A percentile compares a stretch with the other conserved stretches of the same genome.
Conservation (phyloP, 177 flowering plant genomes). For the Tripterygium wilfordii region DNA sequence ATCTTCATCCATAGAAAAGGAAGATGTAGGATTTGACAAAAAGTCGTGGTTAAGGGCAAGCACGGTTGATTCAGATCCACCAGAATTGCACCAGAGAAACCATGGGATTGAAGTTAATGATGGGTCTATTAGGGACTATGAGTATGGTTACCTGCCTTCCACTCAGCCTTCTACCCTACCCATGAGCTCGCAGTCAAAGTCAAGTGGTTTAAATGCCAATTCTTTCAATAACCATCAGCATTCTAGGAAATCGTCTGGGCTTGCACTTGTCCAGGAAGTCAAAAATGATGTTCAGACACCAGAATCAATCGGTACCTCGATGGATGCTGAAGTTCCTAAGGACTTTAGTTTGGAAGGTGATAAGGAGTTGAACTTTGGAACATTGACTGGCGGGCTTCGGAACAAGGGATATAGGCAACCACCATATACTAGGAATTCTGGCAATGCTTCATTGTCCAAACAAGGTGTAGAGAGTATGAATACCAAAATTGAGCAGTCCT, state of each 20-base stretch:
- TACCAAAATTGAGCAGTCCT: conserved; percentile 12
- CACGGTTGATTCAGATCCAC: conserved; percentile 5
- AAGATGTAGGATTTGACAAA: conserved; percentile 2
- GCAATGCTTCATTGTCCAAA: conserved; percentile 22
- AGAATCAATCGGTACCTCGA: conserved; percentile 2
- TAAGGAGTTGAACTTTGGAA: conserved; percentile 45
- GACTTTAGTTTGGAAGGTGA: conserved; percentile 24
- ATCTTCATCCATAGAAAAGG: conserved; percentile 9
- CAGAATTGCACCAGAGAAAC: conserved; percentile 2
- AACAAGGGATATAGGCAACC: conserved; percentile 52
- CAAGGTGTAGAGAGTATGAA: conserved; percentile 15
- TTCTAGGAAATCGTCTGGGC: conserved; percentile 9
- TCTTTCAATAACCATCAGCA: conserved; percentile 3
- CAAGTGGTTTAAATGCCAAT: conserved; percentile 1
- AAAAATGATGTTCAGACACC: conserved; percentile 8
- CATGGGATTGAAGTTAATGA: conserved; percentile 5
- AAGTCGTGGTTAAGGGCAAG: conserved; percentile 2
- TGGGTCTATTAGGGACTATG: conserved; percentile 4
- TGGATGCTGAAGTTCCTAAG: conserved; percentile 11
- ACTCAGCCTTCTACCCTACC: conserved; percentile 3
- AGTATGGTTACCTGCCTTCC: neutral
- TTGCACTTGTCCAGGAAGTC: conserved; percentile 15
- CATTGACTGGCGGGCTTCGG: conserved; percentile 65
- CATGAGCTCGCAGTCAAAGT: conserved; percentile 2
- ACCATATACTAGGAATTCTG: conserved; percentile 30